Conservation (phyloP, 495 filamentous ascomycete species). For the Evansstolkia leycettana region DNA sequence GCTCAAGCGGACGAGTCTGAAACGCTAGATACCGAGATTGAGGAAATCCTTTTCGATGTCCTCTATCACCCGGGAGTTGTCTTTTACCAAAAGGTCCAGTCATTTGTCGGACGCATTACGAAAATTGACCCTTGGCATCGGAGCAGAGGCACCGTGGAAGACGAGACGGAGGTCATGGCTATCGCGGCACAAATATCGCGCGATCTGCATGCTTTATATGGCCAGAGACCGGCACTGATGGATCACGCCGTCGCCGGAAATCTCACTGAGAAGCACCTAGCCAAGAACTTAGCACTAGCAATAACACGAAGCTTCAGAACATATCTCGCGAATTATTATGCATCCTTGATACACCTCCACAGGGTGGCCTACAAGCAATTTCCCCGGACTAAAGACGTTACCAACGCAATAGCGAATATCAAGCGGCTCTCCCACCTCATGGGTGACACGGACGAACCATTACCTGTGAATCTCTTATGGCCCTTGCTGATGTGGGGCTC, state of each 20-base stretch:
- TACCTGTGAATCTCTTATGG: constrained; percentile 32
- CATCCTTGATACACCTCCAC: constrained; percentile 30
- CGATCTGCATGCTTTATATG: constrained; percentile 25
- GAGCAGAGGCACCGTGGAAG: constrained; percentile 20
- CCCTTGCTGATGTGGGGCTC: constrained; percentile 30
- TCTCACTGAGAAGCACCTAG: constrained; percentile 23
- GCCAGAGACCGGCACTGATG: constrained; percentile 25
- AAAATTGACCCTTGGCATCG: constrained; percentile 24
- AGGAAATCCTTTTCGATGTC: constrained; percentile 20
- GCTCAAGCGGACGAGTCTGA: constrained; percentile 1
- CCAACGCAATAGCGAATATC: constrained; percentile 20
- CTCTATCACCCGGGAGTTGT: constrained; percentile 20
- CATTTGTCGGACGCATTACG: constrained; percentile 21
- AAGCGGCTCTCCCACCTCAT: constrained; percentile 19
- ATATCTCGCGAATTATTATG: constrained; percentile 28
- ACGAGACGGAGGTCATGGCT: constrained; percentile 25
- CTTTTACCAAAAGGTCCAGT: constrained; percentile 26
- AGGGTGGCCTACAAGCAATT: constrained; percentile 29
- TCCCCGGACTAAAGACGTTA: constrained; percentile 21
- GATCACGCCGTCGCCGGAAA: constrained; percentile 27
- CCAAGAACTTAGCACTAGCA: constrained; percentile 20
- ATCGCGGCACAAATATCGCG: constrained; percentile 20
- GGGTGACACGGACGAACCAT: constrained; percentile 13
- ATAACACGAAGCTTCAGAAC: constrained; percentile 26
- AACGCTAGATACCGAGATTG: constrained; percentile 11